Evolutionary conservation across 805 yeast species (phyloP), one percentile per base, ranked within the genome.

Genomic region (Monosporozyma siamensis): DNA sequence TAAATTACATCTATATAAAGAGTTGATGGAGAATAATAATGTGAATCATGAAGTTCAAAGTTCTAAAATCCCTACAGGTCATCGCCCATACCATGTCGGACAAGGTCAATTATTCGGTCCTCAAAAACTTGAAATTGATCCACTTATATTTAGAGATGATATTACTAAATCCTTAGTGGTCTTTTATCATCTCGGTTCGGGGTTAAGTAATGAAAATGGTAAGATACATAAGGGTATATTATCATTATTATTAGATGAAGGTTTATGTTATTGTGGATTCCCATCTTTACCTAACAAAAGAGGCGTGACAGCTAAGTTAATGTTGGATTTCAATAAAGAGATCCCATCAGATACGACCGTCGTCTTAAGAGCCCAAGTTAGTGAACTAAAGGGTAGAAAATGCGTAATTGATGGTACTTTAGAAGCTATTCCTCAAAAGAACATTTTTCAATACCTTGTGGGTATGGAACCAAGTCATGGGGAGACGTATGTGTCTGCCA

Each of bases 271-370:
- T 35, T 83, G 95, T 54, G 97, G 96, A 12, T 90, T 88, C 58
- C 78, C 86, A 3, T 65, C 72, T 22, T 67, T 90, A 10, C 97
- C 97, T 1, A 77, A 79, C 44, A 74, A 78, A 43, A 70, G 82
- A 40, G 98, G 97, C 11, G 95, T 92, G 20, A 90, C 98, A 0
- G 98, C 95, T 0, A 72, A 70, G 40, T 66, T 90, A 34, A 63
- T 72, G 2, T 68, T 90, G 7, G 69, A 82, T 41, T 90, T 86
- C 61, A 30, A 52, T 8, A 46, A 56, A n/a, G 70, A 71, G 34
- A 62, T 63, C 4, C 59, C 67, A 6, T 81, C 88, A 0, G 74
- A 77, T 45, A 68, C 80, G 18, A 76, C 80, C 8, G 75, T 88
- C 2, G 68, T 86, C 11, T 62, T 92, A 38, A 68, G 69, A 34